Evolutionary conservation across 305 asterid species (phyloP).

Genomic region (Fraxinus ornus): DNA sequence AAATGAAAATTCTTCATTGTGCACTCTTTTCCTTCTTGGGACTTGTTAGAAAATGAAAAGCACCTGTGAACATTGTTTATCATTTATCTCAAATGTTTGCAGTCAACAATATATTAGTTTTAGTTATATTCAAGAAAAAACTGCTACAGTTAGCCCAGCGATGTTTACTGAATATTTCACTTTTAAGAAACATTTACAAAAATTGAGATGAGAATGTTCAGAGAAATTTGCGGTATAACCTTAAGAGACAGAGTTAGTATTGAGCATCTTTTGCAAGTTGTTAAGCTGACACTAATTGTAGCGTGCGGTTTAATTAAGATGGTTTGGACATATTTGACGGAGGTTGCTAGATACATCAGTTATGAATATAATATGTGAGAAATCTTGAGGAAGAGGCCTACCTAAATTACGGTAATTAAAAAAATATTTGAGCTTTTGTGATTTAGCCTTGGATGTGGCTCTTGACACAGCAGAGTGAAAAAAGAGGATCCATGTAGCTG

Average conservation of each 20-base stretch:
- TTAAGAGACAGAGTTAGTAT: not conserved
- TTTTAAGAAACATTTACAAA: not conserved
- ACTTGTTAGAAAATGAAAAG: not conserved
- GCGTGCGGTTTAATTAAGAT: not conserved
- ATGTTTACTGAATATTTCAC: not conserved
- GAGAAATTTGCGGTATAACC: not conserved
- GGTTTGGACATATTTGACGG: not conserved
- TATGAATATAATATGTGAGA: not conserved
- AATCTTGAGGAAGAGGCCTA: not conserved
- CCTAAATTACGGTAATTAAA: not conserved
- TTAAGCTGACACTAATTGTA: not conserved
- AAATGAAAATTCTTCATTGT: not conserved
- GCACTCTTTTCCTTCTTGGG: not conserved
- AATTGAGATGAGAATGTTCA: not conserved
- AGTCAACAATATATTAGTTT: not conserved
- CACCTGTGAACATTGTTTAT: not conserved
- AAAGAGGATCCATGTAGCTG: not conserved
- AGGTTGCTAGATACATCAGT: not conserved
- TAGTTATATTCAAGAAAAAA: not conserved
- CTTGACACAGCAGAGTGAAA: not conserved
- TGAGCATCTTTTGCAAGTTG: not conserved
- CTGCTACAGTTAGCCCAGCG: not conserved
- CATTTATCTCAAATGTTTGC: not conserved
- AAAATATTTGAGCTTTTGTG: not conserved
- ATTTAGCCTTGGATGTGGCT: not conserved